Evolutionary conservation across 1,284 basidiomycete species (phyloP), one percentile per base, ranked within the genome.

Genomic region (Ceratobasidium sp.): DNA sequence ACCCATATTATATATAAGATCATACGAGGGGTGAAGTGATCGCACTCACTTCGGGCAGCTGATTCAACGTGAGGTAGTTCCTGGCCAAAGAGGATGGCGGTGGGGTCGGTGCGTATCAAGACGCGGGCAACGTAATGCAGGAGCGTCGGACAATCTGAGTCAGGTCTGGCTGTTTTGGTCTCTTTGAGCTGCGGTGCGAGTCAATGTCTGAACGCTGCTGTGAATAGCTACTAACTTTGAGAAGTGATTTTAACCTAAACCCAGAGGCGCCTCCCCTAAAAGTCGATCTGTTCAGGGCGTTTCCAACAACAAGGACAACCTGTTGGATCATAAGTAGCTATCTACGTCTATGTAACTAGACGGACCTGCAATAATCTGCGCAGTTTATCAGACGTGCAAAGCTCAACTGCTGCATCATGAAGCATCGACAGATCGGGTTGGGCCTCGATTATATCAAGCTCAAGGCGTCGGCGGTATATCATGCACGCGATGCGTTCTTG

Each of bases 211-310:
- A n/a, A 52, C 14, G 2, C 12, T 26, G 3, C 36, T 28, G 43
- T 60, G 2, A 53, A 36, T 14, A 41, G 12, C 58, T 34, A n/a
- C 59, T 39, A 65, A 93, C 93, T 89, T 96, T 96, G 16, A 90
- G 79, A 36, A 97, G 80, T 1, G 92, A 89, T 65, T 92, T 89
- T 18, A 97, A 81, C 77, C 90, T 89, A 80, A 98, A 97, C 0
- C 94, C 96, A 12, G 82, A 83, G 8, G 94, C 95, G 64, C 88
- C 86, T 12, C 95, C 95, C 53, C 94, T 87, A 81, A 94, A 96
- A 0, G 88, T 92, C 0, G 91, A 89, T 0, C 85, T 86, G 78
- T 97, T 97, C 73, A 97, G 79, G 1, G 86, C 86, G 78, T 97
- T 97, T 0, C 95, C 95, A 6, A 97, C 83, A 4, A 84, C 82